A percentile compares a stretch with the other conserved stretches of the same genome.
phyloP scores from a whole-genome alignment of 164 flowering plant species.

The grape (Vitis vinifera) region ASM3070453v1 NC_081822.1:3433001-3433500 shows the following conservation, averaged over 20 bases:
- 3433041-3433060: slow-evolving; percentile 32
- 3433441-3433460: slow-evolving; percentile 35
- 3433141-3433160: slow-evolving; percentile 25
- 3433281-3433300: slow-evolving; percentile 31
- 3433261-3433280: slow-evolving; percentile 25
- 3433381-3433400: slow-evolving; percentile 23
- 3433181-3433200: slow-evolving; percentile 21
- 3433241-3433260: slow-evolving; percentile 23
- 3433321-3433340: slow-evolving; percentile 24
- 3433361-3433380: slow-evolving; percentile 37
- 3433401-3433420: slow-evolving; percentile 12
- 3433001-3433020: slow-evolving; percentile 26
- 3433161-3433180: slow-evolving; percentile 9
- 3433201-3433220: slow-evolving; percentile 17
- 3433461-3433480: slow-evolving; percentile 30
- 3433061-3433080: slow-evolving; percentile 24
- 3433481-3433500: slow-evolving; percentile 22
- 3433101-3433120: slow-evolving; percentile 24
- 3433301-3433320: slow-evolving; percentile 24
- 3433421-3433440: slow-evolving; percentile 29
- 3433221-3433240: slow-evolving; percentile 21
- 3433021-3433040: slow-evolving; percentile 26
- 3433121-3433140: slow-evolving; percentile 31
- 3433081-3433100: slow-evolving; percentile 18
- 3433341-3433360: slow-evolving; percentile 22